phyloP scores from a whole-genome alignment of 2,329 filamentous ascomycete species.

The Ustulina deusta region DNA sequence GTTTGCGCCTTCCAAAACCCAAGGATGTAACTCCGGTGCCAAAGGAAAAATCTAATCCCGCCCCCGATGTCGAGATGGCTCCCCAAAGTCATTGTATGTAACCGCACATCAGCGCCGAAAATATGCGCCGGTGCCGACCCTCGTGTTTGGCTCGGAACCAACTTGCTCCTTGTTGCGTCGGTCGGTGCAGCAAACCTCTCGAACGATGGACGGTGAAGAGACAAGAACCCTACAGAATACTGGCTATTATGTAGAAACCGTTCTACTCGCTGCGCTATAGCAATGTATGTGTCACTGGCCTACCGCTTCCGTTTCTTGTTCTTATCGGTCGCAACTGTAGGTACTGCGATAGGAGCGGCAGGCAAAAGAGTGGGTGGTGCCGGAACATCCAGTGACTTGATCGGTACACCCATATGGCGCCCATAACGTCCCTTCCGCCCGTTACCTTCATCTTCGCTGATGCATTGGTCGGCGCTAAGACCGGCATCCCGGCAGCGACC shows the following conservation, averaged over 20 bases:
- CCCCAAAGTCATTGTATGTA: slow-evolving; percentile 34
- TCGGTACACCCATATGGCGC: slow-evolving; percentile 76
- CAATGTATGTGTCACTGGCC: slow-evolving; percentile 27
- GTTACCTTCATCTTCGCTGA: slow-evolving; percentile 98
- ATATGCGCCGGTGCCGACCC: slow-evolving; percentile 5
- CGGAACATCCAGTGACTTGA: slow-evolving; percentile 67
- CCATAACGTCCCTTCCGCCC: slow-evolving; percentile 94
- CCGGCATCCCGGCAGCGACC: slow-evolving; percentile 96
- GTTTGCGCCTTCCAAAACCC: slow-evolving; percentile 43
- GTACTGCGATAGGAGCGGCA: slow-evolving; percentile 58
- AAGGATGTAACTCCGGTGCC: slow-evolving; percentile 43
- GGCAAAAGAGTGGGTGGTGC: slow-evolving; percentile 53
- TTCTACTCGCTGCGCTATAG: not conserved
- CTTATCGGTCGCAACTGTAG: slow-evolving; percentile 63
- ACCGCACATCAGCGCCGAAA: slow-evolving; percentile 16
- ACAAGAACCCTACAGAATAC: slow-evolving; percentile 13
- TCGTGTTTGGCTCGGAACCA: not conserved
- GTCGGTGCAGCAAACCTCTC: slow-evolving; percentile 15
- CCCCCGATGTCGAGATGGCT: slow-evolving; percentile 27
- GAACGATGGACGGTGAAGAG: slow-evolving; percentile 22
- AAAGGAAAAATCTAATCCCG: slow-evolving; percentile 39
- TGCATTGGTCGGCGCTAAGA: slow-evolving; percentile 90
- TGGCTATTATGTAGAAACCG: slow-evolving; percentile 6
- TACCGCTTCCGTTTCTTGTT: slow-evolving; percentile 73
- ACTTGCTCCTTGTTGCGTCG: not conserved